A percentile compares a stretch with the other conserved stretches of the same genome.
phyloP scores from a whole-genome alignment of 768 basidiomycete genomes.

The Butyriboletus loyo region DNA sequence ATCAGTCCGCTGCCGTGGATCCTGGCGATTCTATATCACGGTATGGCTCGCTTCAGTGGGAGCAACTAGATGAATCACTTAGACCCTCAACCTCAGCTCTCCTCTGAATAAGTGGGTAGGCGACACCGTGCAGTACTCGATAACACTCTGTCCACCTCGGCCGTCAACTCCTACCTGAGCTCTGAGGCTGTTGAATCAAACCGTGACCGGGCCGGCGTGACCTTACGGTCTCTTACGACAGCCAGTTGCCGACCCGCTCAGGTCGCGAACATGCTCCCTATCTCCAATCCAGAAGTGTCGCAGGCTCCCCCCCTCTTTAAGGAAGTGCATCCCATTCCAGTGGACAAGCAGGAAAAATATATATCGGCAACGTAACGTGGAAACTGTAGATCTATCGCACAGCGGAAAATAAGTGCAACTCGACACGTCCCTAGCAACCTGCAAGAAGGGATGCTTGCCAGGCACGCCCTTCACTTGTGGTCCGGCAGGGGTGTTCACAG shows the following conservation, averaged over 20 bases:
- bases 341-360: constrained; percentile 8
- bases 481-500: constrained; percentile 2
- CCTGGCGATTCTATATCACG: background rate
- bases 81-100: background rate
- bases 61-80: background rate
- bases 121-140: background rate
- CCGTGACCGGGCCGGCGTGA: background rate
- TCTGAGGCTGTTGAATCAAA: background rate
- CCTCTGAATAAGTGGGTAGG: background rate
- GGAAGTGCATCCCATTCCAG: constrained; percentile 13
- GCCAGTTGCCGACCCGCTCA: constrained; percentile 11
- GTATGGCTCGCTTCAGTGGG: background rate
- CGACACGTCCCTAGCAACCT: constrained; percentile 10
- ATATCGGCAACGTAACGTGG: constrained; percentile 27
- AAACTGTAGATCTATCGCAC: constrained; percentile 12
- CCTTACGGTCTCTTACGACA: constrained; percentile 23
- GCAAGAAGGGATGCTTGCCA: constrained; percentile 8
- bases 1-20: constrained; percentile 5
- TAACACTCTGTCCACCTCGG: background rate
- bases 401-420: constrained; percentile 20
- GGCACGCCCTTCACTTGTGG: constrained; percentile 22
- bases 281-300: constrained; percentile 14
- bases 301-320: constrained; percentile 11
- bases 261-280: constrained; percentile 13
- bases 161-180: background rate